phyloP scores from a whole-genome alignment of 768 basidiomycete genomes.

The Pleurotus giganteus region DNA sequence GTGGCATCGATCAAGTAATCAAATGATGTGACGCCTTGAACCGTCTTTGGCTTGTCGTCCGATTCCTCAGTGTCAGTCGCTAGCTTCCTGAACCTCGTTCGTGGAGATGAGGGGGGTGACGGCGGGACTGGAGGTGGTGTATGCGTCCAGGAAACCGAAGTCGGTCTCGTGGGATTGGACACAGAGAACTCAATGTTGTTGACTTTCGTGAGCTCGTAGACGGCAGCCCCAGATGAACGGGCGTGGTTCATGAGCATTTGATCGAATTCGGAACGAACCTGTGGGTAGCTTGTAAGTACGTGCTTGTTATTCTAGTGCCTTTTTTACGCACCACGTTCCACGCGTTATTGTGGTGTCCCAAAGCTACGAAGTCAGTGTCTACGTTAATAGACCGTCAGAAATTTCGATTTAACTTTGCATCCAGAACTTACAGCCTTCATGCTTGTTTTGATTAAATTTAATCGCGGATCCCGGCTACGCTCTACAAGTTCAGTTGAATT shows the following conservation, averaged over 20 bases:
- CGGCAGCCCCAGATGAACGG: slow-evolving; percentile 45
- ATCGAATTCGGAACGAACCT: slow-evolving; percentile 64
- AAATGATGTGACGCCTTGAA: slow-evolving; percentile 42
- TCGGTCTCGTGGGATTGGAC: slow-evolving; percentile 38
- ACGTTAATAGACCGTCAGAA: slow-evolving; percentile 2
- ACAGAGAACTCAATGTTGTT: slow-evolving; percentile 43
- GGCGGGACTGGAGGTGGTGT: slow-evolving; percentile 31
- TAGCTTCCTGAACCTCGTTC: neutral
- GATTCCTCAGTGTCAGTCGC: neutral
- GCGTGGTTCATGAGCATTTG: slow-evolving; percentile 56
- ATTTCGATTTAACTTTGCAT: neutral
- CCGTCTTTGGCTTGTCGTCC: neutral
- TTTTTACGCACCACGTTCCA: slow-evolving; percentile 59
- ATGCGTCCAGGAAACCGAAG: slow-evolving; percentile 55
- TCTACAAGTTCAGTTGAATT: slow-evolving; percentile 1
- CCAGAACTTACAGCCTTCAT: slow-evolving; percentile 54
- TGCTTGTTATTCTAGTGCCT: neutral
- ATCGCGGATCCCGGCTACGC: slow-evolving; percentile 58
- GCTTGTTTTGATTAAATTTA: slow-evolving; percentile 62
- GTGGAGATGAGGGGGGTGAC: neutral
- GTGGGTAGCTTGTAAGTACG: neutral
- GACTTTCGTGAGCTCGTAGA: slow-evolving; percentile 56
- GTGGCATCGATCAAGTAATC: slow-evolving; percentile 64
- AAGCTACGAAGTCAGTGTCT: slow-evolving; percentile 62
- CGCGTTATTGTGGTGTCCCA: slow-evolving; percentile 51